A percentile compares a stretch with the other conserved stretches of the same genome.
phyloP scores from a whole-genome alignment of 2,329 filamentous ascomycete species.

The Lithohypha guttulata region DNA sequence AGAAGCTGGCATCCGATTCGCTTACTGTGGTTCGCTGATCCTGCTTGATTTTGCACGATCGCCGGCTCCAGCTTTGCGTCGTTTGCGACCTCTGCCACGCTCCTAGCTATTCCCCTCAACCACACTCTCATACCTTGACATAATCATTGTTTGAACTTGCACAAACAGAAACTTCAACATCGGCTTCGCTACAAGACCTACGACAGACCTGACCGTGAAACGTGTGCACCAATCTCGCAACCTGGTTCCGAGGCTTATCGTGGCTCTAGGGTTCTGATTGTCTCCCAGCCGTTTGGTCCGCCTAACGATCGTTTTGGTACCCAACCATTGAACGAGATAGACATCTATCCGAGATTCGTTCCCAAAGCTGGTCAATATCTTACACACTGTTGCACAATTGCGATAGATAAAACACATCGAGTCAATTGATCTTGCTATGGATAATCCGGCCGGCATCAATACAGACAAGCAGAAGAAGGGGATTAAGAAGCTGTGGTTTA shows the following conservation, averaged over 20 bases:
- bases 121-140: too few relatives aligned
- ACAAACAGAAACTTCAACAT: too few relatives aligned
- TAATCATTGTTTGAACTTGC: too few relatives aligned
- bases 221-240: neutral
- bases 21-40: neutral
- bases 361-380: too few relatives aligned
- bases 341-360: too few relatives aligned
- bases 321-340: too few relatives aligned
- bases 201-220: neutral
- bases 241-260: too few relatives aligned
- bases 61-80: neutral
- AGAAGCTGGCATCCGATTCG: neutral
- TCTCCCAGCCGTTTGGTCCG: neutral
- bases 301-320: constrained; percentile 4
- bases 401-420: neutral
- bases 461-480: constrained; percentile 17
- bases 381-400: neutral
- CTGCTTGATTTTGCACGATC: neutral
- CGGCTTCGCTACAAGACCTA: too few relatives aligned
- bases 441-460: constrained; percentile 10
- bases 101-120: neutral
- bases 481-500: constrained; percentile 17
- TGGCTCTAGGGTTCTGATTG: too few relatives aligned
- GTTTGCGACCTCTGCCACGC: neutral
- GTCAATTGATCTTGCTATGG: neutral